Percentiles rank a stretch among this genome's conserved stretches.
Evolutionary conservation across 2,329 filamentous ascomycete species (phyloP).

Genomic region (Amauroascus niger): DNA sequence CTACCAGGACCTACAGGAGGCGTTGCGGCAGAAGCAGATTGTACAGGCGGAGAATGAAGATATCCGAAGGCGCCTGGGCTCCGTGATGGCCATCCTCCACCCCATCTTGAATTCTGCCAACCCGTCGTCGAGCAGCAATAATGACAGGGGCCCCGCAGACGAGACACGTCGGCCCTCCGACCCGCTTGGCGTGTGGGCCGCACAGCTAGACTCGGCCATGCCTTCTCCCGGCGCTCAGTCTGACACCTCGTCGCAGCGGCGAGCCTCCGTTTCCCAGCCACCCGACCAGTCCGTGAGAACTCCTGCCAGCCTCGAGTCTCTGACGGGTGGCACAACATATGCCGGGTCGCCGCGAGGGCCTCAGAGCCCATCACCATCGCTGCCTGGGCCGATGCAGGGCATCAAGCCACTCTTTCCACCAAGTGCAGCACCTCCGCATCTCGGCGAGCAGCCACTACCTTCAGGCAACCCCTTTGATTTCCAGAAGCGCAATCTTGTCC

Average conservation of each 20-base stretch:
- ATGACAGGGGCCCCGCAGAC: not conserved
- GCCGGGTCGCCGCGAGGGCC: conserved; percentile 26
- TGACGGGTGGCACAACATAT: conserved; percentile 4
- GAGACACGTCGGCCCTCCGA: not conserved
- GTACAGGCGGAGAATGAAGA: conserved; percentile 72
- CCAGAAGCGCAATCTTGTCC: conserved; percentile 37
- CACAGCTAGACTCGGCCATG: not conserved
- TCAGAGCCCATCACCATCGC: conserved; percentile 38
- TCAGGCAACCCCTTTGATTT: conserved; percentile 30
- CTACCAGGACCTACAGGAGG: conserved; percentile 71
- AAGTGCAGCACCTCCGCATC: not conserved
- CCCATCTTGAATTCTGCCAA: conserved; percentile 25
- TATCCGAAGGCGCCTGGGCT: conserved; percentile 58
- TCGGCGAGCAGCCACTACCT: not conserved
- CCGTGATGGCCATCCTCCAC: conserved; percentile 49
- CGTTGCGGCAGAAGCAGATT: conserved; percentile 63
- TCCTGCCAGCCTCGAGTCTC: conserved; percentile 12
- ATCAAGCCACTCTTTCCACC: conserved; percentile 9
- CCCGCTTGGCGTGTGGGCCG: conserved; percentile 2
- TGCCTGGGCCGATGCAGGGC: conserved; percentile 4
- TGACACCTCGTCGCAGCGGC: conserved; percentile 10
- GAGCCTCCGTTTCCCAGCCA: not conserved
- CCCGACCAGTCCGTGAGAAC: conserved; percentile 12
- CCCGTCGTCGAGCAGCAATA: not conserved
- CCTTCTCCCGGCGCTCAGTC: conserved; percentile 14